Evolutionary conservation across 2,329 filamentous ascomycete species (phyloP).

Genomic region (Fusarium oxysporum): DNA sequence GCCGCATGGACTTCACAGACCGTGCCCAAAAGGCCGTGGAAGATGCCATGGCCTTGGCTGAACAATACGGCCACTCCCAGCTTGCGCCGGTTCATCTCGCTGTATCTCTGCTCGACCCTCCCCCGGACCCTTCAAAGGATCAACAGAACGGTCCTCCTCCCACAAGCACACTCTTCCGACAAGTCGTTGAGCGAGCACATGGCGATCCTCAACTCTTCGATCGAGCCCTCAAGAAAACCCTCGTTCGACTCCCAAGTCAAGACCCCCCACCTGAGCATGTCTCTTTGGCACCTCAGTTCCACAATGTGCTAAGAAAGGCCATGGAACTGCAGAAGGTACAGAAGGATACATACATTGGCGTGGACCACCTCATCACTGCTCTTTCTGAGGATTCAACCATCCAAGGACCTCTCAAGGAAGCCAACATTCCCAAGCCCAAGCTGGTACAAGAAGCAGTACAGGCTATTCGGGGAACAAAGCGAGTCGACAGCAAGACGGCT

Average conservation of each 20-base stretch:
- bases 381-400: slow-evolving; percentile 83
- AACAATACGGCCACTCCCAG: slow-evolving; percentile 92
- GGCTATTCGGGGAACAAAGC: slow-evolving; percentile 89
- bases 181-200: slow-evolving; percentile 93
- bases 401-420: slow-evolving; percentile 79
- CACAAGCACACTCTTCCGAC: slow-evolving; percentile 84
- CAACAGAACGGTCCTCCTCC: slow-evolving; percentile 80
- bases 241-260: slow-evolving; percentile 93
- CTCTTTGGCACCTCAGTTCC: slow-evolving; percentile 83
- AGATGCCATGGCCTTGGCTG: slow-evolving; percentile 87
- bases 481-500: slow-evolving; percentile 95
- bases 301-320: slow-evolving; percentile 83
- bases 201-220: slow-evolving; percentile 92
- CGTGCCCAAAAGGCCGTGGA: slow-evolving; percentile 89
- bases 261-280: slow-evolving; percentile 93
- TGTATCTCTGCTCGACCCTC: slow-evolving; percentile 81
- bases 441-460: slow-evolving; percentile 91
- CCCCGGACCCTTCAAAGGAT: slow-evolving; percentile 81
- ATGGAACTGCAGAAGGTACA: slow-evolving; percentile 96
- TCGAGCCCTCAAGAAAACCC: slow-evolving; percentile 87
- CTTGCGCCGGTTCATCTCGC: slow-evolving; percentile 91
- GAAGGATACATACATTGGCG: slow-evolving; percentile 93
- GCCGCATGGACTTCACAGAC: slow-evolving; percentile 92
- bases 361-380: slow-evolving; percentile 92
- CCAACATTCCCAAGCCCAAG: slow-evolving; percentile 92